These are phyloP conservation scores for Paraphoma sp. DNA, from an alignment of 2,329 filamentous ascomycete genomes.

Conservation along the genomic window DNA sequence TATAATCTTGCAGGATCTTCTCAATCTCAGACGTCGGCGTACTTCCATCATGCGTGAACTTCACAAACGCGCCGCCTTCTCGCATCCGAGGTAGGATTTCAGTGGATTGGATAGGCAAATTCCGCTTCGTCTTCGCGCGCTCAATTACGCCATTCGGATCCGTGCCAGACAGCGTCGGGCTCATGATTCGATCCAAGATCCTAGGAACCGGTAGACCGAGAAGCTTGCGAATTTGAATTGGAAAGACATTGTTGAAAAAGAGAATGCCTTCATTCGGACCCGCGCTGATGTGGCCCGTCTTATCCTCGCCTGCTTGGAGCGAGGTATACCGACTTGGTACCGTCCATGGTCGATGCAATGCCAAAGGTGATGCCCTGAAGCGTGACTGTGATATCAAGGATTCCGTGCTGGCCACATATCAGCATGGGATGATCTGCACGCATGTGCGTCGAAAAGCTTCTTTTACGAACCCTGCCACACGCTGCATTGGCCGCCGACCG, in stretches of 20 bases:
- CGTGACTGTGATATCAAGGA: conserved; percentile 1
- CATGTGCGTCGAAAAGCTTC: conserved; percentile 14
- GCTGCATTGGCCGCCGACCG: conserved; percentile 22
- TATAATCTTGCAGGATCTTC: conserved; percentile 65
- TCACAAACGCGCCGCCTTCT: conserved; percentile 93
- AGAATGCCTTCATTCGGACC: conserved; percentile 79
- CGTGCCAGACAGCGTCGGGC: conserved; percentile 58
- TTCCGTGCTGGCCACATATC: conserved; percentile 22
- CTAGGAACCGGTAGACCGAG: conserved; percentile 61
- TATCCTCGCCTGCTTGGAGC: conserved; percentile 63
- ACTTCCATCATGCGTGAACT: conserved; percentile 68
- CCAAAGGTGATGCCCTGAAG: conserved; percentile 2
- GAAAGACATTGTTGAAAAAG: conserved; percentile 93
- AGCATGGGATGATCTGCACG: conserved; percentile 31
- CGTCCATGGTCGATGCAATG: conserved; percentile 7
- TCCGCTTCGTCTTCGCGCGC: conserved; percentile 66
- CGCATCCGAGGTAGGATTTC: conserved; percentile 85
- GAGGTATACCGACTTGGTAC: conserved; percentile 35
- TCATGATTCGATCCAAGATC: conserved; percentile 60
- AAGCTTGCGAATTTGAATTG: conserved; percentile 73
- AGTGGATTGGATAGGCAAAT: conserved; percentile 71
- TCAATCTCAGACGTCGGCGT: conserved; percentile 63
- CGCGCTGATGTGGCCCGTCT: conserved; percentile 82
- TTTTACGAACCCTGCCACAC: conserved; percentile 28
- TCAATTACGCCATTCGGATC: conserved; percentile 62